Base-by-base conservation (phyloP, 2,329 filamentous ascomycete species). In the Cytospora mali region DNA sequence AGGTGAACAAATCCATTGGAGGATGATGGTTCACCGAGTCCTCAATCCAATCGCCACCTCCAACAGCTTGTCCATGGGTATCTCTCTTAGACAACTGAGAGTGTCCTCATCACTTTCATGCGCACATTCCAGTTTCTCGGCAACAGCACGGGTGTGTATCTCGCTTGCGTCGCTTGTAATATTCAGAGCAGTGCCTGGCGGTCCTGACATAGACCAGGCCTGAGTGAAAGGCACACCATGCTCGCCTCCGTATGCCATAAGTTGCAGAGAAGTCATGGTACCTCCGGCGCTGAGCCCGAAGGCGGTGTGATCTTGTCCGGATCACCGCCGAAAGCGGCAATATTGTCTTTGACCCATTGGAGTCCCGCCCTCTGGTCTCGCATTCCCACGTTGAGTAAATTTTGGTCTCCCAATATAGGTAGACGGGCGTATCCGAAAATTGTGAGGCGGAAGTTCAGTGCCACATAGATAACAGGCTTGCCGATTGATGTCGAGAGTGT, bases 121-220 rank as follows among this genome's bases (percentile, higher is more conserved):
- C 2, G 48, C 6, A 55, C 70, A 72, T 3, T 66, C 67, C 3
- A 71, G 28, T 11, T 42, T 52, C 5, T 63, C 54, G 3, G 70
- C 70, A 4, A 73, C 71, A 9, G 66, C 67, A 3, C 55, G 64
- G 1, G 71, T 72, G 54, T 73, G 71, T 18, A 57, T 55, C 61
- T 72, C 68, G 2, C 69, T 72, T 1, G 68, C 69, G 49, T 74
- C 71, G 23, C 68, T 68, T 0, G 70, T 71, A 18, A 72, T 69
- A 23, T 75, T 75, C 11, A 75, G 54, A 1, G 71, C 72, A 4
- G 70, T 74, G 16, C 72, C 73, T 5, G 73, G 73, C 9, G 72
- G 73, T 1, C 73, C 73, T 4, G 71, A 73, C 72, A 75, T 75
- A 4, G 66, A 63, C 73, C 73, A 75, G 1, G 62, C 68, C 49